Evolutionary conservation across 202 grass and related monocot genomes (phyloP).

Genomic region (Panicum virgatum): DNA sequence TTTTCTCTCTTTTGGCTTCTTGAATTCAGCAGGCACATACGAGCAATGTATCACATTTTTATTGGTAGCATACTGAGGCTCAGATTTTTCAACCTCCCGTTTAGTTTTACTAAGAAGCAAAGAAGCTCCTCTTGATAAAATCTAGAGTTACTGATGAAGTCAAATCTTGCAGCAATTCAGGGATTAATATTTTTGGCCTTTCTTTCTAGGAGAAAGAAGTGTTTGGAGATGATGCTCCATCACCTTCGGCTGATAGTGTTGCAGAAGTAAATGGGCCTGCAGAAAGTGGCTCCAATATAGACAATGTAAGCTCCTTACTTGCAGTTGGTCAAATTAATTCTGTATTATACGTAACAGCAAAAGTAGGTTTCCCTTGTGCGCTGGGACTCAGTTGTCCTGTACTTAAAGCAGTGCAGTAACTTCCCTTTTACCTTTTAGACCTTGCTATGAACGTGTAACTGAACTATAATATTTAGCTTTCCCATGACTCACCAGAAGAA

Average conservation of each 20-base stretch:
- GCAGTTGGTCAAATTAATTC: not conserved
- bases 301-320: slow-evolving; percentile 56
- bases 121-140: not conserved
- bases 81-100: not conserved
- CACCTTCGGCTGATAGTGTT: slow-evolving; percentile 35
- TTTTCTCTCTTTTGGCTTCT: not conserved
- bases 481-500: slow-evolving; percentile 62
- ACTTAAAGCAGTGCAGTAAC: not conserved
- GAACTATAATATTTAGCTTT: slow-evolving; percentile 67
- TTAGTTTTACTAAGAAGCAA: slow-evolving; percentile 10
- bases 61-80: not conserved
- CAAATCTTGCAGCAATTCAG: not conserved
- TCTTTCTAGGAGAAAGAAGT: slow-evolving; percentile 59
- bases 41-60: not conserved
- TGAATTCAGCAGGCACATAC: not conserved
- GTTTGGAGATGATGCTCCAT: slow-evolving; percentile 23
- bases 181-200: not conserved
- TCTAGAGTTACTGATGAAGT: not conserved
- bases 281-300: slow-evolving; percentile 41
- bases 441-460: slow-evolving; percentile 33
- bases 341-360: not conserved
- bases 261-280: slow-evolving; percentile 49
- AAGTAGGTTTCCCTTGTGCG: not conserved
- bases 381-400: not conserved
- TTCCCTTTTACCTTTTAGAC: slow-evolving; percentile 19